Evolutionary conservation across 352 stramenopile species (phyloP).

Genomic region (Phytophthora cryptogea): DNA sequence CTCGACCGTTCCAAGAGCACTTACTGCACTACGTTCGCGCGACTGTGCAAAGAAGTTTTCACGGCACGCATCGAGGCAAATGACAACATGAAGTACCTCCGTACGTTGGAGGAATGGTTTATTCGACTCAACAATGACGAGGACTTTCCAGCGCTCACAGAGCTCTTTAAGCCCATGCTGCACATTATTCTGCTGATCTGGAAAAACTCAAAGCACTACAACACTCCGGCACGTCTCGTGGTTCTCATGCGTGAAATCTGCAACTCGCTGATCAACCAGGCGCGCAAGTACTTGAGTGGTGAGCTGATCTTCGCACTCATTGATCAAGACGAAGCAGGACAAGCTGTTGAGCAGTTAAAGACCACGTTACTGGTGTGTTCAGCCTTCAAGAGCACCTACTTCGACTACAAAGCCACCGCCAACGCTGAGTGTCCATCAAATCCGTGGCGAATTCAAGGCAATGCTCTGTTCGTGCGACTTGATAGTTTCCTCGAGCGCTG

Average conservation of each 20-base stretch:
- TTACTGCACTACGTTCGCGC: conserved; percentile 96
- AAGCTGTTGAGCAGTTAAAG: conserved; percentile 95
- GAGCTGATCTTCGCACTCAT: conserved; percentile 97
- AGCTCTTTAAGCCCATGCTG: conserved; percentile 98
- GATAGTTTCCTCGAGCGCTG: conserved; percentile 98
- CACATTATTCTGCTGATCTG: conserved; percentile 99
- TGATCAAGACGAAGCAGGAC: conserved; percentile 94
- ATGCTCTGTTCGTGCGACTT: conserved; percentile 96
- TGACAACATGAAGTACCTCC: conserved; percentile 98
- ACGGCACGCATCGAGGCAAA: conserved; percentile 96
- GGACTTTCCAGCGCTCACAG: conserved; percentile 91
- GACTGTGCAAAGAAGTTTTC: conserved; percentile 98
- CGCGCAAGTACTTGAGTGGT: conserved; percentile 92
- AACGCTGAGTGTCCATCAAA: conserved; percentile 97
- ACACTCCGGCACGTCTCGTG: conserved; percentile 95
- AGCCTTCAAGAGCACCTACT: conserved; percentile 98
- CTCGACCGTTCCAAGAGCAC: conserved; percentile 96
- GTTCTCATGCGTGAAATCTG: conserved; percentile 98
- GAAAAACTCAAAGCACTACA: conserved; percentile 99
- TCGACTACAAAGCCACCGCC: conserved; percentile 97
- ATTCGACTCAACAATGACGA: conserved; percentile 95
- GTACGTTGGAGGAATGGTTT: conserved; percentile 97
- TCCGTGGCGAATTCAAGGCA: conserved; percentile 98
- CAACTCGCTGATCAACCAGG: conserved; percentile 96
- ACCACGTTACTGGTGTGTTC: conserved; percentile 93